Evolutionary conservation across 768 basidiomycete genomes (phyloP), one percentile per base, ranked within the genome.

Genomic region (Termitomyces sp.): DNA sequence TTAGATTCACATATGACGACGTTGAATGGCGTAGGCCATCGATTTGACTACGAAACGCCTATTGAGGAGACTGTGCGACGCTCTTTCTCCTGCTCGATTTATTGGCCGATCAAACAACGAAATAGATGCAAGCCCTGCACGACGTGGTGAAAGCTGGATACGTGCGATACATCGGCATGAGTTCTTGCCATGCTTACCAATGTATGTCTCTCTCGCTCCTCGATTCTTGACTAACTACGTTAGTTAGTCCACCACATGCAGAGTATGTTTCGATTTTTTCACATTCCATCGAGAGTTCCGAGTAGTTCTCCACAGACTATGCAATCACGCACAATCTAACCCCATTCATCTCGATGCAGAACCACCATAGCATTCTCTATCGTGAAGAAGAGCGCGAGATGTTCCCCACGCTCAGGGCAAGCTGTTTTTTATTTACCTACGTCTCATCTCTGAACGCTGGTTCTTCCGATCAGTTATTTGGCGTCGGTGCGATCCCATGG

Each of bases 281-380:
- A n/a, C n/a, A n/a, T n/a, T n/a, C n/a, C n/a, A n/a, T n/a, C n/a
- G n/a, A n/a, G n/a, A n/a, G n/a, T n/a, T n/a, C n/a, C n/a, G n/a
- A n/a, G n/a, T n/a, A n/a, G n/a, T n/a, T n/a, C n/a, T n/a, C n/a
- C n/a, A n/a, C n/a, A 84, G 83, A 82, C 65, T 85, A 85, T 61
- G 85, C 84, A 0, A 79, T 84, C 54, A 66, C 74, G 39, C 79
- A 87, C 65, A 76, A 78, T 8, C 69, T 82, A 2, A 82, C 80
- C 0, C 80, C 80, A 1, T 86, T 88, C 68, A 82, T 86, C 63
- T 82, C 81, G 0, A 84, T 86, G 84, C 85, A 87, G 66, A 87
- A 87, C 62, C 82, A 83, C 56, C 79, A 87, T 65, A 82, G 71
- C 57, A 67, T 84, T 9, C 63, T 82, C 12, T 87, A 88, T 61